phyloP scores from a whole-genome alignment of 1,284 basidiomycete species.

The Violaceomyces palustris region DNA sequence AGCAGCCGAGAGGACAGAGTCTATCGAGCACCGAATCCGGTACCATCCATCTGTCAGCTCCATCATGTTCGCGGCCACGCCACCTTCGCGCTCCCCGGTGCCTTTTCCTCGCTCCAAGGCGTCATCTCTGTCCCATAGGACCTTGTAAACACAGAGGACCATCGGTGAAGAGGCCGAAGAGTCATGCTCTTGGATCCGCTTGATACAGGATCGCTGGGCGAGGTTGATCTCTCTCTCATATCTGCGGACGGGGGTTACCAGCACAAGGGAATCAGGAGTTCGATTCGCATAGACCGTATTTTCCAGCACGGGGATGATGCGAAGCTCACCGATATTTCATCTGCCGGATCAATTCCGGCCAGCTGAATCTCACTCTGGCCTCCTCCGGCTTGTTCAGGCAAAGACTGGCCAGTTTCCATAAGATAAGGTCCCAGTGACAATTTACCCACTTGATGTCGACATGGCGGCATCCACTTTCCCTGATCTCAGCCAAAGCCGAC shows the following conservation, averaged over 20 bases:
- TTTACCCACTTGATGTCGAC: slow-evolving; percentile 74
- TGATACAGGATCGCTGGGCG: slow-evolving; percentile 73
- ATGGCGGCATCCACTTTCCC: slow-evolving; percentile 50
- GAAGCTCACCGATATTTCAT: slow-evolving; percentile 69
- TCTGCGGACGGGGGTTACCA: slow-evolving; percentile 58
- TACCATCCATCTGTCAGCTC: slow-evolving; percentile 98
- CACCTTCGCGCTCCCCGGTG: slow-evolving; percentile 2
- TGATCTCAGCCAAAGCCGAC: slow-evolving; percentile 24
- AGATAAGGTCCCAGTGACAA: slow-evolving; percentile 81
- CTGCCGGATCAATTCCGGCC: slow-evolving; percentile 64
- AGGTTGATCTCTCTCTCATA: slow-evolving; percentile 83
- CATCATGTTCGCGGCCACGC: slow-evolving; percentile 53
- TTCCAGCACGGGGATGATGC: neutral
- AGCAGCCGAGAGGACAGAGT: slow-evolving; percentile 69
- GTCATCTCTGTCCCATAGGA: slow-evolving; percentile 54
- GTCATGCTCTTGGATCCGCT: slow-evolving; percentile 71
- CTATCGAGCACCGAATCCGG: slow-evolving; percentile 68
- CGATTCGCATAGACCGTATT: too few relatives aligned
- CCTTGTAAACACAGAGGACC: slow-evolving; percentile 74
- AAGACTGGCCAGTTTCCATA: slow-evolving; percentile 91
- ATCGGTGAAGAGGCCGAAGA: slow-evolving; percentile 68
- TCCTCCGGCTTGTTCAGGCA: slow-evolving; percentile 60
- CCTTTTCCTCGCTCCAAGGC: slow-evolving; percentile 54
- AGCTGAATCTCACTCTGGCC: slow-evolving; percentile 18
- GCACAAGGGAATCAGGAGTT: too few relatives aligned